A percentile compares a stretch with the other conserved stretches of the same genome.
These are phyloP conservation scores for Claviceps paspali DNA, from an alignment of 2,329 filamentous ascomycete species.

Conservation along the genomic window DNA sequence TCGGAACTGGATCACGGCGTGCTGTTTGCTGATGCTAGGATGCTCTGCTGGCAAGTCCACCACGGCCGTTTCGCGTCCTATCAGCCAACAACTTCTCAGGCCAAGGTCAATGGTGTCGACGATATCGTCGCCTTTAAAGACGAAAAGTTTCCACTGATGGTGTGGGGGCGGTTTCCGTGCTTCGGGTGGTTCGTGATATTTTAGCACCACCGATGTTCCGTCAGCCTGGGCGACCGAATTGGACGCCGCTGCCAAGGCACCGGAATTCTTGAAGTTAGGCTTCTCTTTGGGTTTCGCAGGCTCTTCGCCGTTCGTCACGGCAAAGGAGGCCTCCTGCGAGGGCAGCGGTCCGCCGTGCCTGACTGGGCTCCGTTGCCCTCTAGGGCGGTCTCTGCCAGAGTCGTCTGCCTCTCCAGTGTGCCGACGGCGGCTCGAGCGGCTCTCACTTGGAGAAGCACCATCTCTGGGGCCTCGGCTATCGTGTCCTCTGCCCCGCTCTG, in stretches of 20 bases:
- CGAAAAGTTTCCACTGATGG: slow-evolving; percentile 75
- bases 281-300: slow-evolving; percentile 59
- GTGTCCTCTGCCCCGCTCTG: slow-evolving; percentile 7
- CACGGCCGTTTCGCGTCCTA: slow-evolving; percentile 67
- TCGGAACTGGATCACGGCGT: slow-evolving; percentile 88
- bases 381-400: slow-evolving; percentile 8
- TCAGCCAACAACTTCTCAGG: slow-evolving; percentile 72
- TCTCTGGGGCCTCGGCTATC: slow-evolving; percentile 11
- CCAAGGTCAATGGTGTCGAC: slow-evolving; percentile 69
- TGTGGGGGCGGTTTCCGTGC: slow-evolving; percentile 71
- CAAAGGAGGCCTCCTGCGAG: slow-evolving; percentile 45
- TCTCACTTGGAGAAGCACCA: slow-evolving; percentile 19
- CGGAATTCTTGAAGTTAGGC: slow-evolving; percentile 71
- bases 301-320: slow-evolving; percentile 31
- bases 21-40: slow-evolving; percentile 86
- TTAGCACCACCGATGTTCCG: slow-evolving; percentile 65
- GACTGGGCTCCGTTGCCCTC: slow-evolving; percentile 10
- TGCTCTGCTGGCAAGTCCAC: slow-evolving; percentile 78
- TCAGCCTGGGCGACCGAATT: slow-evolving; percentile 60
- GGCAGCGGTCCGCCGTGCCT: slow-evolving; percentile 35
- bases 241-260: slow-evolving; percentile 72
- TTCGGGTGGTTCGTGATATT: slow-evolving; percentile 92
- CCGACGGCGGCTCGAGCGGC: slow-evolving; percentile 13
- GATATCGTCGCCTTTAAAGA: slow-evolving; percentile 74
- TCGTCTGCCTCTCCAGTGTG: slow-evolving; percentile 8